These are phyloP conservation scores for Globisporangium nodosum DNA, from an alignment of 352 stramenopile genomes.

Conservation along the genomic window DNA sequence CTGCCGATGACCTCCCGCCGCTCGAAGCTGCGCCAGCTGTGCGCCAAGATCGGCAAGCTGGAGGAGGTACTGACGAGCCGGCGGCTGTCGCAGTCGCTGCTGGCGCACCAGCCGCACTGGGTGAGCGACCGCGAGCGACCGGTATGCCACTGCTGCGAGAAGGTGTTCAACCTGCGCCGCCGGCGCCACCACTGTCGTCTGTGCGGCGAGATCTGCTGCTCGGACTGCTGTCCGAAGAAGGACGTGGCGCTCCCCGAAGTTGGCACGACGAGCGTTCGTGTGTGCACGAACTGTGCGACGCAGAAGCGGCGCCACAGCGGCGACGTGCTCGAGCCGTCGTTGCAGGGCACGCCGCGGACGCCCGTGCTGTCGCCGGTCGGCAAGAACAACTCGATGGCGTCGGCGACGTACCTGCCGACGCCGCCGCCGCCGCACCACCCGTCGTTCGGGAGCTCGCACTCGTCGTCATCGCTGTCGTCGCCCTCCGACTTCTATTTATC, in stretches of 20 bases:
- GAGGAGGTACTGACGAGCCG: constrained; percentile 70
- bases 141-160: constrained; percentile 54
- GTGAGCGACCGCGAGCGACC: constrained; percentile 57
- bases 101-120: constrained; percentile 61
- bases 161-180: constrained; percentile 63
- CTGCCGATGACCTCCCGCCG: constrained; percentile 45
- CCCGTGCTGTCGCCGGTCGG: constrained; percentile 16
- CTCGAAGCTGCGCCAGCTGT: constrained; percentile 49
- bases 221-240: constrained; percentile 77
- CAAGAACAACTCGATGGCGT: background rate
- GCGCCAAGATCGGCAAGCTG: constrained; percentile 48
- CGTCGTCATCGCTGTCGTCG: constrained; percentile 14
- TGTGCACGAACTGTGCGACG: constrained; percentile 55
- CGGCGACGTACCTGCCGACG: constrained; percentile 2
- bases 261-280: constrained; percentile 53
- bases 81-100: constrained; percentile 59
- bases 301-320: constrained; percentile 49
- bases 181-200: constrained; percentile 74
- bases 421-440: constrained; percentile 11
- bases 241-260: constrained; percentile 63
- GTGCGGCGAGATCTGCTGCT: constrained; percentile 73
- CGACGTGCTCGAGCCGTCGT: constrained; percentile 18
- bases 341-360: constrained; percentile 13
- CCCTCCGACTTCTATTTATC: constrained; percentile 40
- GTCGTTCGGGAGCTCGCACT: constrained; percentile 9